Conservation (phyloP, 495 filamentous ascomycete species). For the Durotheca rogersii region DNA sequence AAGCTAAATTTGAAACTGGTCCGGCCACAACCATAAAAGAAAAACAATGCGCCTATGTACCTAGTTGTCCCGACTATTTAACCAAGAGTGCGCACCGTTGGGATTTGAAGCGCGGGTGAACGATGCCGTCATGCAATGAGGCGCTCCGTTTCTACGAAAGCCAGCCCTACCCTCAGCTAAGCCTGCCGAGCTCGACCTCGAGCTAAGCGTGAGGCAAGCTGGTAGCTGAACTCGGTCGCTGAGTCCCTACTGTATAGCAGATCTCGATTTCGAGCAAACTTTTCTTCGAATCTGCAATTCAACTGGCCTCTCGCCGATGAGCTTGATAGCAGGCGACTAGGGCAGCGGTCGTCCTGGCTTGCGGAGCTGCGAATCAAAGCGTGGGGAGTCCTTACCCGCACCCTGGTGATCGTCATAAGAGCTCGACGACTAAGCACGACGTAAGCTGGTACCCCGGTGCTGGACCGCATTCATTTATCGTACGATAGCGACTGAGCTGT, state of each 20-base stretch:
- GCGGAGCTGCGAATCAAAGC: conserved; percentile 22
- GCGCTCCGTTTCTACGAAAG: neutral
- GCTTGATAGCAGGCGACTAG: conserved; percentile 5
- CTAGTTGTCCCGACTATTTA: neutral
- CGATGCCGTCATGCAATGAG: neutral
- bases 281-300: neutral
- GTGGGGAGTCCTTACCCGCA: conserved; percentile 15
- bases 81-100: no score
- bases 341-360: conserved; percentile 22
- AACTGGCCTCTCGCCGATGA: conserved; percentile 3
- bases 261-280: conserved; percentile 10
- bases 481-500: conserved; percentile 26
- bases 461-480: conserved; percentile 5
- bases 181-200: neutral
- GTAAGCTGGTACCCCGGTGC: conserved; percentile 15
- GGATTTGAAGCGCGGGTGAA: no score
- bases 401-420: conserved; percentile 29
- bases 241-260: no score
- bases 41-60: neutral
- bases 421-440: conserved; percentile 21
- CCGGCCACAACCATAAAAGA: neutral
- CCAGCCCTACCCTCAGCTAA: neutral
- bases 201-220: neutral
- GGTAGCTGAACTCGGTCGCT: neutral
- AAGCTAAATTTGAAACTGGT: neutral